These are phyloP conservation scores for Syzygium malaccense DNA, from an alignment of 441 rosid species.

Conservation along the genomic window DNA sequence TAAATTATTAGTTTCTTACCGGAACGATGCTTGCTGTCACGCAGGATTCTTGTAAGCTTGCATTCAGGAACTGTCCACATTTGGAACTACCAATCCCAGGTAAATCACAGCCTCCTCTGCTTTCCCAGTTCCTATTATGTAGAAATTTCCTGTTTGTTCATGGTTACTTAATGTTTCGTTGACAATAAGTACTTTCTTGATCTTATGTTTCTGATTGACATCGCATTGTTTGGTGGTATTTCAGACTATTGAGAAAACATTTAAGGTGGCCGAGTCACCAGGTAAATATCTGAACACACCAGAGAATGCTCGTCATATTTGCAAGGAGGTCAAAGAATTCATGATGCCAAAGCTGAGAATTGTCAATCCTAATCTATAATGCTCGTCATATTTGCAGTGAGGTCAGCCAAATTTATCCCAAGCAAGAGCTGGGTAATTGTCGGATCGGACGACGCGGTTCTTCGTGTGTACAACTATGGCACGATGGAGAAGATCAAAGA, in stretches of 20 bases:
- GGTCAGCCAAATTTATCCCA: constrained; percentile 47
- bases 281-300: constrained; percentile 10
- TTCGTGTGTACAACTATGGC: background rate
- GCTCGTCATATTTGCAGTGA: constrained; percentile 30
- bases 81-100: background rate
- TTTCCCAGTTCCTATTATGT: background rate
- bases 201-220: background rate
- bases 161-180: background rate
- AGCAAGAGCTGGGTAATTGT: background rate
- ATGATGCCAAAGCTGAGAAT: background rate
- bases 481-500: background rate
- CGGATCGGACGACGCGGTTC: background rate
- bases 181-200: background rate
- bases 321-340: background rate
- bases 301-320: too few species aligned
- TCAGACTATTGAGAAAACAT: constrained; percentile 51
- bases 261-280: constrained; percentile 61
- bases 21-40: background rate
- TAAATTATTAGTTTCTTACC: background rate
- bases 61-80: background rate
- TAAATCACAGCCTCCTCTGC: background rate
- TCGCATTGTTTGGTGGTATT: background rate
- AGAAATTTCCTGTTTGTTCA: background rate
- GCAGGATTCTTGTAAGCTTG: background rate
- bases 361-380: background rate